phyloP scores from a whole-genome alignment of 1,284 basidiomycete genomes.

The Trichosporon asahii region DNA sequence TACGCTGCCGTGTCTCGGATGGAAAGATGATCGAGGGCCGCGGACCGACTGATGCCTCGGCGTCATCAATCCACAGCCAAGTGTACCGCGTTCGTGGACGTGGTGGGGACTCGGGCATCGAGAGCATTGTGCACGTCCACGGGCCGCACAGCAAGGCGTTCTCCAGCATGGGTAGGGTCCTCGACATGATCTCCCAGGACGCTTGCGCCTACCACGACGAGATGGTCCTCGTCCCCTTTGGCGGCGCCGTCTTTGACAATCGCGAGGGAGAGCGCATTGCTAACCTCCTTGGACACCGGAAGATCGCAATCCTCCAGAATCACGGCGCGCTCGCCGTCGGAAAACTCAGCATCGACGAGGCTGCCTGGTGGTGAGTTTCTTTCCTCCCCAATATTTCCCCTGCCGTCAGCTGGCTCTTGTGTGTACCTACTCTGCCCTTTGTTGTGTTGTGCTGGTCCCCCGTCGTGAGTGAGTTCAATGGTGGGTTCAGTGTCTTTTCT shows the following conservation, averaged over 20 bases:
- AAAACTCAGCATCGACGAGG: conserved; percentile 42
- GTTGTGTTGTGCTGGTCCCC: background rate
- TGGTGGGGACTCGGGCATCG: conserved; percentile 33
- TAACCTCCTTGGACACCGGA: conserved; percentile 25
- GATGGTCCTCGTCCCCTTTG: conserved; percentile 43
- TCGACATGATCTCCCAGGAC: conserved; percentile 48
- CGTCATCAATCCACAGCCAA: conserved; percentile 42
- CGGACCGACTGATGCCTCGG: conserved; percentile 39
- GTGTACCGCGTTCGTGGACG: conserved; percentile 37
- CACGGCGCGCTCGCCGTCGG: conserved; percentile 42
- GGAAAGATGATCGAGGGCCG: conserved; percentile 37
- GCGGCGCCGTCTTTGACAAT: conserved; percentile 44
- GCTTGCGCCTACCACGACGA: conserved; percentile 41
- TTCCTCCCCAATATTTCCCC: background rate
- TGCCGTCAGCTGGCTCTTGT: background rate
- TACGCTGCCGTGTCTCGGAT: conserved; percentile 33
- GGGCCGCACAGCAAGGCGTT: conserved; percentile 45
- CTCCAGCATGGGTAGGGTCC: conserved; percentile 32
- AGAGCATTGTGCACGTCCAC: conserved; percentile 46
- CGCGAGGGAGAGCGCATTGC: conserved; percentile 43
- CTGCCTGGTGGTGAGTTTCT: conserved; percentile 45
- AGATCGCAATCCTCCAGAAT: conserved; percentile 44
- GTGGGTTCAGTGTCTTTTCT: too few relatives aligned
- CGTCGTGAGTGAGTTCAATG: too few relatives aligned
- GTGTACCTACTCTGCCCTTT: background rate